Conservation (phyloP, 352 stramenopile species). For the Discostella stelligera region DNA sequence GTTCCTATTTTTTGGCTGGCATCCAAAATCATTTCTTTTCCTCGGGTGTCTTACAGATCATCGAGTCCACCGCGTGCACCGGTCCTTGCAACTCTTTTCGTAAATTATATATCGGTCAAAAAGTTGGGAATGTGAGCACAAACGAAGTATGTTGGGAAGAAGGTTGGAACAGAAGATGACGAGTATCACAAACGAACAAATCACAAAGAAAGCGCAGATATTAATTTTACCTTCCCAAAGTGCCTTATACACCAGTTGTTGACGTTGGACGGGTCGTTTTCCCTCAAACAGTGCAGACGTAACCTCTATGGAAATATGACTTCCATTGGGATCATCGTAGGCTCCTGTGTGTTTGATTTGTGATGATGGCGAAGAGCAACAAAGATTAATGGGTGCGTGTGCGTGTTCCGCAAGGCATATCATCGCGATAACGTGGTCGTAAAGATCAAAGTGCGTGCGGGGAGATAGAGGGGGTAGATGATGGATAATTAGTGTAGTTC, state of each 20-base stretch:
- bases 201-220: too few relatives aligned
- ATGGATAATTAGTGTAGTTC: neutral
- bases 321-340: conserved; percentile 83
- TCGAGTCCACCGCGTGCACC: conserved; percentile 77
- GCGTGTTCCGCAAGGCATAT: neutral
- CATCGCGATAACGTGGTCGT: neutral
- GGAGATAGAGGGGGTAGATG: neutral
- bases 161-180: too few relatives aligned
- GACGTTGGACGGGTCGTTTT: conserved; percentile 74
- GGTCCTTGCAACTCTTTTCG: conserved; percentile 67
- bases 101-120: too few relatives aligned
- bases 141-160: too few relatives aligned
- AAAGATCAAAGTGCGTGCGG: neutral
- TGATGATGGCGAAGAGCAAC: too few relatives aligned
- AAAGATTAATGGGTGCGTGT: neutral
- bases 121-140: too few relatives aligned
- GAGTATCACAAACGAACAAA: neutral
- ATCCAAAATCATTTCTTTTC: conserved; percentile 37
- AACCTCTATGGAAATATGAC: conserved; percentile 79
- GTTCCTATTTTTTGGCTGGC: neutral
- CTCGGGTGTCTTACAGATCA: conserved; percentile 80
- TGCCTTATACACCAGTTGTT: conserved; percentile 83
- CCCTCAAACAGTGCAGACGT: conserved; percentile 72
- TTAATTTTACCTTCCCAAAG: conserved; percentile 80
- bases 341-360: conserved; percentile 60